phyloP scores from a whole-genome alignment of 371 early-diverging fungal genomes.

The Mucor indicus region DNA sequence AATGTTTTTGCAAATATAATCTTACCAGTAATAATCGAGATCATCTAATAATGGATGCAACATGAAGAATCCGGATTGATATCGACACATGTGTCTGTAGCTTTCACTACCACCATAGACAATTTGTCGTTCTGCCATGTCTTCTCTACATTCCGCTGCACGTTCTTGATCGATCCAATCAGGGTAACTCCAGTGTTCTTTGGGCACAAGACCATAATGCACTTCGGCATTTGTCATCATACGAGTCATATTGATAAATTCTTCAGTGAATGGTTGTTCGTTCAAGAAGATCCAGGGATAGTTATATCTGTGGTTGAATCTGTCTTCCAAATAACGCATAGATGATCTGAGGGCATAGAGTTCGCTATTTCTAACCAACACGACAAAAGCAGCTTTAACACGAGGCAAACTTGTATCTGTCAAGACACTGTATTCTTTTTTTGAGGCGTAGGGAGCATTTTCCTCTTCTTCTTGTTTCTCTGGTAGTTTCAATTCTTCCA shows the following conservation, averaged over 20 bases:
- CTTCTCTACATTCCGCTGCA: slow-evolving; percentile 54
- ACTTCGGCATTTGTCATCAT: slow-evolving; percentile 54
- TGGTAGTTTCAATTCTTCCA: neutral
- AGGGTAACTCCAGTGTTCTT: slow-evolving; percentile 84
- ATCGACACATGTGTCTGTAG: slow-evolving; percentile 95
- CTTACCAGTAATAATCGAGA: slow-evolving; percentile 92
- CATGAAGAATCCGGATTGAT: slow-evolving; percentile 86
- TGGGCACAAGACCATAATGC: slow-evolving; percentile 40
- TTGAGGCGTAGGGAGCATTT: neutral
- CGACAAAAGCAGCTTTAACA: slow-evolving; percentile 61
- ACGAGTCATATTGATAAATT: slow-evolving; percentile 65
- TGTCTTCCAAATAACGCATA: slow-evolving; percentile 76
- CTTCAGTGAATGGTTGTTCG: slow-evolving; percentile 77
- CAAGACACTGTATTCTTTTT: slow-evolving; percentile 18
- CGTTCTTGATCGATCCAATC: slow-evolving; percentile 72
- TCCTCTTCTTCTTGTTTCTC: neutral
- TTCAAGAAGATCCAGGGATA: slow-evolving; percentile 92
- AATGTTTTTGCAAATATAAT: slow-evolving; percentile 56
- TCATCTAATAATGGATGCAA: slow-evolving; percentile 73
- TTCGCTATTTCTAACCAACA: slow-evolving; percentile 75
- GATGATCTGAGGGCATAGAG: slow-evolving; percentile 62
- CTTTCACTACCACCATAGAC: slow-evolving; percentile 83
- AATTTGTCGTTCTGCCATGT: slow-evolving; percentile 62
- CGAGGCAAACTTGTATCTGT: slow-evolving; percentile 19
- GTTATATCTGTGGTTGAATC: slow-evolving; percentile 75